Evolutionary conservation across 2,329 filamentous ascomycete species (phyloP).

Genomic region (Colletotrichum sp.): DNA sequence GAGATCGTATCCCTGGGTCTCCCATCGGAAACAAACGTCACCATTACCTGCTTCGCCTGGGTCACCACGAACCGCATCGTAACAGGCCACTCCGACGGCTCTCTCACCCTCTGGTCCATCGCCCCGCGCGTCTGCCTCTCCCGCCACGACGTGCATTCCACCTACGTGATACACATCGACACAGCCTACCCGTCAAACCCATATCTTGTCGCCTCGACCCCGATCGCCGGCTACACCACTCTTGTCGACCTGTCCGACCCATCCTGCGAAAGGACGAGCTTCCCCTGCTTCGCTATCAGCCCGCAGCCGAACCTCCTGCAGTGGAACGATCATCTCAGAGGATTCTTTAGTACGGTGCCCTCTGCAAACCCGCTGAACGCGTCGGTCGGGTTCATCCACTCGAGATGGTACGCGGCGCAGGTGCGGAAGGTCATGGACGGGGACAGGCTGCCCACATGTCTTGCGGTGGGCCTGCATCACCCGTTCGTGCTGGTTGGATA

Average conservation of each 20-base stretch:
- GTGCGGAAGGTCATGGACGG: conserved; percentile 57
- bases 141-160: conserved; percentile 59
- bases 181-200: conserved; percentile 63
- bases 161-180: conserved; percentile 57
- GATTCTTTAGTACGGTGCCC: conserved; percentile 58
- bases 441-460: conserved; percentile 54
- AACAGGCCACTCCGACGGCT: conserved; percentile 62
- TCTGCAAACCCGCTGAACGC: conserved; percentile 58
- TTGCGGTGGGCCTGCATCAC: conserved; percentile 55
- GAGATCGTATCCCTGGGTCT: conserved; percentile 51
- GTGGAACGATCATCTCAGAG: conserved; percentile 61
- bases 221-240: conserved; percentile 58
- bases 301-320: conserved; percentile 59
- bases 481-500: conserved; percentile 60
- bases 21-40: conserved; percentile 49
- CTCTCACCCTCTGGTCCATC: conserved; percentile 61
- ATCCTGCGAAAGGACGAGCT: conserved; percentile 57
- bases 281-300: conserved; percentile 53
- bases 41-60: conserved; percentile 61
- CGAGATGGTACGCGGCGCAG: conserved; percentile 55
- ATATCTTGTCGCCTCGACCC: conserved; percentile 59
- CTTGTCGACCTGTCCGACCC: conserved; percentile 59
- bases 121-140: conserved; percentile 53
- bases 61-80: conserved; percentile 59
- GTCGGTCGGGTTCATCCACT: conserved; percentile 57